Base-by-base conservation (phyloP, 129 eudicot genomes). In the Tagetes erecta region DNA sequence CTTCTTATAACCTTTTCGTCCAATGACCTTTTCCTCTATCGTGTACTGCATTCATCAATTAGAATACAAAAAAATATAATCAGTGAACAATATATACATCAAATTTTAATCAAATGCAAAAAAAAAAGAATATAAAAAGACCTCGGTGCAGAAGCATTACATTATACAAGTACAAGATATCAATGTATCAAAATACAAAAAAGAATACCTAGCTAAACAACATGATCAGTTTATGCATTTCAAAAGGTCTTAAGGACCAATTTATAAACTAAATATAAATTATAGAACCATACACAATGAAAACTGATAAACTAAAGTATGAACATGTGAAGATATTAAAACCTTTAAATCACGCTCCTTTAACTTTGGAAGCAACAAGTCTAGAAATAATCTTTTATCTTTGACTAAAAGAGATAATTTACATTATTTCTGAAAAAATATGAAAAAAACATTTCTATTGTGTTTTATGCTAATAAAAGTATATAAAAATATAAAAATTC, bases 91-190 rank as follows among this genome's bases (percentile, higher is more conserved):
- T 52, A 0, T 74, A 59, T 64, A 34, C 47, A 71, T 41, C 55
- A 59, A 46, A 70, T 66, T 47, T 11, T 40, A 42, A 34, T 64
- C 8, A 38, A 38, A 45, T 8, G 30, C 52, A 20, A 20, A 20
- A 20, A 80, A 33, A 64, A 59, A 63, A 6, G 41, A 27, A 57
- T 42, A 14, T 13, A 62, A 63, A 38, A 47, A 11, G 10, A 95
- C 99, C 99, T 95, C 99, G 31, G 97, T 95, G 83, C 99, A 95
- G 56, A 95, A 95, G 58, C 99, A 36, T 63, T 4, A 72, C 39
- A 20, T 20, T 30, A 30, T 55, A 5, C 27, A 71, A 55, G 0
- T 39, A 42, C 50, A 71, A 55, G 39, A 53, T 37, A 55, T 39
- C 65, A 53, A n/a, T 20, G 5, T 71, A 71, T 4, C 40, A 27